Evolutionary conservation across 345 rosid genomes (phyloP).

Genomic region (Citrus sinensis): DNA sequence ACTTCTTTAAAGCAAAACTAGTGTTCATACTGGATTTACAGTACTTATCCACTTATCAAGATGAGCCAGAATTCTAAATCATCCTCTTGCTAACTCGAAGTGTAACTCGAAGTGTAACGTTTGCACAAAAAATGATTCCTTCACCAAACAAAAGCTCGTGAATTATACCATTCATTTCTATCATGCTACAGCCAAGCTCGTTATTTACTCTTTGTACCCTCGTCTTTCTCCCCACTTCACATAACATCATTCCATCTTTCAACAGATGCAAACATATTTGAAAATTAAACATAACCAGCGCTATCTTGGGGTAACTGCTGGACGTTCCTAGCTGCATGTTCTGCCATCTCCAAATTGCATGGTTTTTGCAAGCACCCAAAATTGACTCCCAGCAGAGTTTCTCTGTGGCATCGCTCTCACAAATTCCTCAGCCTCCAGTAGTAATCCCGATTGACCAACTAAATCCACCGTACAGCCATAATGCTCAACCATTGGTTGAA

Average conservation of each 20-base stretch:
- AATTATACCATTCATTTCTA: constrained; percentile 42
- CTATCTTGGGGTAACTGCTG: no score
- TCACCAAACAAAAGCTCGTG: constrained; percentile 49
- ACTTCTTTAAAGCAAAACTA: not conserved
- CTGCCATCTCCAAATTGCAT: no score
- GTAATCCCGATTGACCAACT: no score
- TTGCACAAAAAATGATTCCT: constrained; percentile 32
- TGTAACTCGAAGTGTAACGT: constrained; percentile 4
- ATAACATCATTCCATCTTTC: constrained; percentile 5
- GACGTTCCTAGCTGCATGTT: no score
- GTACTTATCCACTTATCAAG: not conserved
- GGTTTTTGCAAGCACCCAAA: no score
- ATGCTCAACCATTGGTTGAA: no score
- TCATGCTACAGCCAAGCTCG: constrained; percentile 44
- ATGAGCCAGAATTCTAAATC: not conserved
- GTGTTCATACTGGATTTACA: not conserved
- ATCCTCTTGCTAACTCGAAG: not conserved
- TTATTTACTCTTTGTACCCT: constrained; percentile 30
- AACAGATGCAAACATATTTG: no score
- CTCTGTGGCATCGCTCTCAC: no score
- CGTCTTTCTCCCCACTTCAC: constrained; percentile 24
- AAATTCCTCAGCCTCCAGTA: no score
- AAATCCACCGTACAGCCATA: no score
- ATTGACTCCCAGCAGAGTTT: no score
- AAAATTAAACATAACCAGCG: no score